Conservation (phyloP, 73 alveolate genomes). For the Urostyla sp. region DNA sequence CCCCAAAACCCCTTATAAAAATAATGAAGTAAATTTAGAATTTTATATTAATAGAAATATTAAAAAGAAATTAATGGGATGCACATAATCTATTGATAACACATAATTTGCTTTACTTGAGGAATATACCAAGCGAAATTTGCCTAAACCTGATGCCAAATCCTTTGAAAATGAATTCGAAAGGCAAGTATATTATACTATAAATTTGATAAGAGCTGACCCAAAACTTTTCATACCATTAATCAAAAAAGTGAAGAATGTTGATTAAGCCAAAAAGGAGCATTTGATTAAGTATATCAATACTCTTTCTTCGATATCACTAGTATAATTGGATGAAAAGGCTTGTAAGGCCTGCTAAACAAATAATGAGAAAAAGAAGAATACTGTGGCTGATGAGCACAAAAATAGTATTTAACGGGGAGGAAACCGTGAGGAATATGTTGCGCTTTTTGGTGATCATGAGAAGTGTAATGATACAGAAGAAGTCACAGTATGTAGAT, state of each 20-base stretch:
- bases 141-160: conserved; percentile 16
- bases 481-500: conserved; percentile 28
- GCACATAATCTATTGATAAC: too few species aligned
- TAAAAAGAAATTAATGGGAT: too few species aligned
- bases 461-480: conserved; percentile 34
- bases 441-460: conserved; percentile 27
- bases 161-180: conserved; percentile 16
- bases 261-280: neutral
- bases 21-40: too few species aligned
- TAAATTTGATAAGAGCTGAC: conserved; percentile 7
- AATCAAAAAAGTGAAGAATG: neutral
- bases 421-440: conserved; percentile 31
- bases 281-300: conserved; percentile 20
- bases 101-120: too few species aligned
- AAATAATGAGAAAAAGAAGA: conserved; percentile 26
- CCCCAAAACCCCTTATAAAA: too few species aligned
- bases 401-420: conserved; percentile 24
- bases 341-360: conserved; percentile 51
- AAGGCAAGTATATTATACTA: conserved; percentile 14
- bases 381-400: conserved; percentile 25
- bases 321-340: conserved; percentile 6
- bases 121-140: neutral
- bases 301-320: conserved; percentile 6
- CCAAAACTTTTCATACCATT: conserved; percentile 6
- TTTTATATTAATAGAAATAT: too few species aligned